Evolutionary conservation across 1,284 basidiomycete species (phyloP), one percentile per base, ranked within the genome.

Genomic region (Melampsora americana): DNA sequence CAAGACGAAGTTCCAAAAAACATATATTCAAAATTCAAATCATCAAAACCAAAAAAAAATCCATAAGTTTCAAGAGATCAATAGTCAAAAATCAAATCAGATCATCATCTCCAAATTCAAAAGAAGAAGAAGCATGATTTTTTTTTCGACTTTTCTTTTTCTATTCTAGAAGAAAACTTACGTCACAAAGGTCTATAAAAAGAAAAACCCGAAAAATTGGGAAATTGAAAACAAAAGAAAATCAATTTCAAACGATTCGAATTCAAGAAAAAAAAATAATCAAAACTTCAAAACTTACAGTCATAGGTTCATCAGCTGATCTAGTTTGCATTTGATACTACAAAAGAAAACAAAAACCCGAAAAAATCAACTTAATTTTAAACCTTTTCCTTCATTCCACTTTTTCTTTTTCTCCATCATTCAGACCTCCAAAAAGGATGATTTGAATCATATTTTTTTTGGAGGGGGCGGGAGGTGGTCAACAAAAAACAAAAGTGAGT

Each of bases 221-320:
- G n/a, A n/a, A n/a, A n/a, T n/a, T n/a, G n/a, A n/a, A n/a, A n/a
- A n/a, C n/a, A n/a, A n/a, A n/a, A n/a, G n/a, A n/a, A n/a, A n/a
- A n/a, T n/a, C n/a, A n/a, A n/a, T n/a, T n/a, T n/a, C n/a, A n/a
- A n/a, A n/a, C n/a, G n/a, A n/a, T n/a, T n/a, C n/a, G n/a, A n/a
- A n/a, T 72, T 28, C 60, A 7, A 44, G 62, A 39, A 11, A 77
- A 42, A 75, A 69, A 66, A 68, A 32, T 50, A 42, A 23, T 23
- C n/a, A 56, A 28, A 39, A 66, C 18, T 62, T 35, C 35, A 78
- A 77, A 12, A 87, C 89, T 83, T 83, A 91, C 90, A 11, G 93
- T 95, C 94, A 97, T 96, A 53, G 93, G 94, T 84, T 95, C 94
- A 85, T 97, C 94, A 48, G 94, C 94, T 82, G 90, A 92, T 78